Percentiles rank a stretch among this genome's conserved stretches.
phyloP scores from a whole-genome alignment of 208 protist species.

The Sergeia podlipaevii region DNA sequence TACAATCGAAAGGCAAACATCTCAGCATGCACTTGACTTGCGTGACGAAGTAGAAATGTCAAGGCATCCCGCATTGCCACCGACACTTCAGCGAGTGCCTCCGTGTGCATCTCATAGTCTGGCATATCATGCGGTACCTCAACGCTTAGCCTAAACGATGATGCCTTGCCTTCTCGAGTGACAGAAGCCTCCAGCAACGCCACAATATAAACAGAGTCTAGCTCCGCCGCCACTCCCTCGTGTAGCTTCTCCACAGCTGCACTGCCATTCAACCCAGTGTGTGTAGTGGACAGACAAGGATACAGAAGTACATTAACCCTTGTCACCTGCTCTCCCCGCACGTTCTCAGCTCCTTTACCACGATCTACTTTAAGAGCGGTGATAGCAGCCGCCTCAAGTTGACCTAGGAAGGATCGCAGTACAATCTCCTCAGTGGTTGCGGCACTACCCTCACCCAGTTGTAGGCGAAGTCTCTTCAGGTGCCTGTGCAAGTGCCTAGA shows the following conservation, averaged over 20 bases:
- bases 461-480: not conserved
- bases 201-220: conserved; percentile 32
- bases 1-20: too few species aligned
- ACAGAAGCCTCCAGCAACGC: conserved; percentile 3
- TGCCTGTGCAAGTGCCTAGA: not conserved
- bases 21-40: too few species aligned
- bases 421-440: not conserved
- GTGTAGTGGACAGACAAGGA: too few species aligned
- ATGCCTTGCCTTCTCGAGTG: too few species aligned
- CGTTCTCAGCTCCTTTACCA: too few species aligned
- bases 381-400: too few species aligned
- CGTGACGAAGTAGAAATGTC: conserved; percentile 39
- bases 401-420: too few species aligned
- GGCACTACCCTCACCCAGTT: not conserved
- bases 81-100: conserved; percentile 27
- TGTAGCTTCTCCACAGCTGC: conserved; percentile 19
- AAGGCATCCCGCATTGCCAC: conserved; percentile 59
- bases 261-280: too few species aligned
- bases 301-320: too few species aligned
- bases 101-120: conserved; percentile 16
- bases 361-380: too few species aligned
- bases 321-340: too few species aligned
- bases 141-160: conserved; percentile 14
- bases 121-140: conserved; percentile 19
- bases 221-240: conserved; percentile 32